Percentiles rank a stretch among this genome's conserved stretches.
Evolutionary conservation across 257 asterid species (phyloP).

Genomic region (Nicotiana benthamiana): DNA sequence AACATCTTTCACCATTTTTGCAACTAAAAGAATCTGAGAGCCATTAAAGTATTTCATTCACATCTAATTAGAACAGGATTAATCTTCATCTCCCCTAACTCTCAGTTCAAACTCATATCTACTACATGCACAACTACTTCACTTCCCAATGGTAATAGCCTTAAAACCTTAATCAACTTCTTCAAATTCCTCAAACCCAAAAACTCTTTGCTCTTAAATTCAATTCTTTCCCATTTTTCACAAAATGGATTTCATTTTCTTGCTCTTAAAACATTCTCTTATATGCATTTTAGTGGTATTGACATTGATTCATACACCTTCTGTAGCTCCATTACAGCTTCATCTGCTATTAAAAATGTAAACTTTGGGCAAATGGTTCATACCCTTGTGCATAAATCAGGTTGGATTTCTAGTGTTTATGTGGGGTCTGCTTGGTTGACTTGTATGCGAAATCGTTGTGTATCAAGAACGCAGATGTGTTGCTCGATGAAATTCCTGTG

Average conservation of each 20-base stretch:
- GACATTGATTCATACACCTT: constrained; percentile 47
- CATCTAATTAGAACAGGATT: constrained; percentile 10
- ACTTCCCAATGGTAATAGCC: not conserved
- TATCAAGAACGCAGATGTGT: constrained; percentile 33
- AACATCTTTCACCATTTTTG: not conserved
- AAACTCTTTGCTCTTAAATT: constrained; percentile 22
- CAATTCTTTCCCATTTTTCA: constrained; percentile 59
- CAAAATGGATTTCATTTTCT: constrained; percentile 37
- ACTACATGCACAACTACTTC: constrained; percentile 25
- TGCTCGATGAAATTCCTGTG: constrained; percentile 87
- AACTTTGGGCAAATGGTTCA: constrained; percentile 44
- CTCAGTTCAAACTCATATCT: constrained; percentile 45
- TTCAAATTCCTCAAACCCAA: constrained; percentile 40
- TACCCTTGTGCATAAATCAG: constrained; percentile 40
- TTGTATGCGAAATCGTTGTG: constrained; percentile 30
- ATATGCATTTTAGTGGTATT: constrained; percentile 56
- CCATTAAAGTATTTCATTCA: constrained; percentile 5
- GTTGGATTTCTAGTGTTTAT: constrained; percentile 50
- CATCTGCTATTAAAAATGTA: constrained; percentile 24
- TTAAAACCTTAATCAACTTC: constrained; percentile 26
- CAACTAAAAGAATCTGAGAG: constrained; percentile 5
- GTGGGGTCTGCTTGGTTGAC: constrained; percentile 74
- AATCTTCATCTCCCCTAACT: constrained; percentile 18
- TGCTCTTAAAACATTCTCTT: constrained; percentile 53
- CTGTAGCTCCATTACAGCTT: constrained; percentile 45